A percentile compares a stretch with the other conserved stretches of the same genome.
Evolutionary conservation across 768 basidiomycete species (phyloP).

Genomic region (Tulasnella sp.): DNA sequence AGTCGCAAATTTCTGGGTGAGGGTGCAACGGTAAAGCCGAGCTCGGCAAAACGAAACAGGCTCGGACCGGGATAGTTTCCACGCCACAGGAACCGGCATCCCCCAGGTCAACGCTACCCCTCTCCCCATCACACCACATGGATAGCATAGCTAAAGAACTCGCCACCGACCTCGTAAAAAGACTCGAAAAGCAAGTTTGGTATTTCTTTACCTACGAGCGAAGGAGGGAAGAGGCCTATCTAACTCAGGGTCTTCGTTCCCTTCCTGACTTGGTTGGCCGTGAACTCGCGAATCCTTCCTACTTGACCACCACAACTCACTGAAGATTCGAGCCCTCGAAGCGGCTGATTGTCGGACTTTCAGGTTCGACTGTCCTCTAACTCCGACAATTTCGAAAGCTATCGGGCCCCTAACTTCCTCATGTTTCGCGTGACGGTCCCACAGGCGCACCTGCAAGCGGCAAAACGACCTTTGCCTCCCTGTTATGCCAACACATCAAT

Average conservation of each 20-base stretch:
- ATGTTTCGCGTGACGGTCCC: not conserved
- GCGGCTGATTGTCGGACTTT: constrained; percentile 66
- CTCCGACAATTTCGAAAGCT: not conserved
- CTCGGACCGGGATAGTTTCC: not conserved
- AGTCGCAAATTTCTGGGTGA: not conserved
- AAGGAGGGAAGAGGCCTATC: not conserved
- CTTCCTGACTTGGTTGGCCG: not conserved
- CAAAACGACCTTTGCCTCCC: constrained; percentile 70
- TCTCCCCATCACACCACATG: not conserved
- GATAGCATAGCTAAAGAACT: constrained; percentile 39
- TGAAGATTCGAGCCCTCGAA: not conserved
- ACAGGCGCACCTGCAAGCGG: constrained; percentile 74
- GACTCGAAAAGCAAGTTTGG: constrained; percentile 33
- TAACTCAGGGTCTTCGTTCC: not conserved
- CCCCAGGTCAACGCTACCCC: not conserved
- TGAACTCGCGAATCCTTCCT: not conserved
- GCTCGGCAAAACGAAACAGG: not conserved
- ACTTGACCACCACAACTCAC: not conserved
- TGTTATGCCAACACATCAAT: constrained; percentile 55
- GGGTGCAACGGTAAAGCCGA: not conserved
- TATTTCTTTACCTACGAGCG: not conserved
- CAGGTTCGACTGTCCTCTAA: constrained; percentile 36
- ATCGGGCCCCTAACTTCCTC: not conserved
- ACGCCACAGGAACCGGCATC: not conserved
- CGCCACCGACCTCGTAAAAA: constrained; percentile 40